A percentile compares a stretch with the other conserved stretches of the same genome.
phyloP scores from a whole-genome alignment of 306 rosid species.

The Acacia confusa region DNA sequence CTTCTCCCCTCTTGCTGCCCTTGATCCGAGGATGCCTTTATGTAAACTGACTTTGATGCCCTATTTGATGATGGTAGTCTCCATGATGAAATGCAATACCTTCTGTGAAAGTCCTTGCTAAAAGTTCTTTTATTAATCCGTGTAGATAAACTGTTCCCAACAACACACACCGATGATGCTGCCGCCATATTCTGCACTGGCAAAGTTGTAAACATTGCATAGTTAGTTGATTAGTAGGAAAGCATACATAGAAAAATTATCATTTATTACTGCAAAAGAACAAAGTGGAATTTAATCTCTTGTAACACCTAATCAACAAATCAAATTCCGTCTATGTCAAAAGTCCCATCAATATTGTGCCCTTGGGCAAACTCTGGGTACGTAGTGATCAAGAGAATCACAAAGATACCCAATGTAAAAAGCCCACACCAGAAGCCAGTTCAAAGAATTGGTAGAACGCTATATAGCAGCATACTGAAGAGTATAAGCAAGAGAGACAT shows the following conservation, averaged over 20 bases:
- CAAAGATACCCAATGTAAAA: background rate
- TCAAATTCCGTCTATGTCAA: background rate
- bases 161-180: conserved; percentile 77
- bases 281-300: conserved; percentile 4
- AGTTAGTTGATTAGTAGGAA: conserved; percentile 4
- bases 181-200: conserved; percentile 65
- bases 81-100: conserved; percentile 41
- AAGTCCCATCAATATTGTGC: background rate
- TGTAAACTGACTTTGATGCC: conserved; percentile 41
- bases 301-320: background rate
- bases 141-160: conserved; percentile 66
- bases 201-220: background rate
- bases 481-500: background rate
- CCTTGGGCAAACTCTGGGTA: conserved; percentile 4
- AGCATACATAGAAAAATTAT: background rate
- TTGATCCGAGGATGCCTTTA: conserved; percentile 63
- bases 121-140: conserved; percentile 48
- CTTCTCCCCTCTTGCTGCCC: conserved; percentile 72
- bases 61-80: conserved; percentile 46
- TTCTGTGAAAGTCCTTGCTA: conserved; percentile 56
- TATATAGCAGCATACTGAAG: background rate
- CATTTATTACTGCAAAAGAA: conserved; percentile 2
- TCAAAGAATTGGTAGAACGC: background rate
- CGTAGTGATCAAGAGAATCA: conserved; percentile 1
- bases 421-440: conserved; percentile 27